Base-by-base conservation (phyloP, 371 early-diverging fungal genomes). In the Mucor plumbeus region DNA sequence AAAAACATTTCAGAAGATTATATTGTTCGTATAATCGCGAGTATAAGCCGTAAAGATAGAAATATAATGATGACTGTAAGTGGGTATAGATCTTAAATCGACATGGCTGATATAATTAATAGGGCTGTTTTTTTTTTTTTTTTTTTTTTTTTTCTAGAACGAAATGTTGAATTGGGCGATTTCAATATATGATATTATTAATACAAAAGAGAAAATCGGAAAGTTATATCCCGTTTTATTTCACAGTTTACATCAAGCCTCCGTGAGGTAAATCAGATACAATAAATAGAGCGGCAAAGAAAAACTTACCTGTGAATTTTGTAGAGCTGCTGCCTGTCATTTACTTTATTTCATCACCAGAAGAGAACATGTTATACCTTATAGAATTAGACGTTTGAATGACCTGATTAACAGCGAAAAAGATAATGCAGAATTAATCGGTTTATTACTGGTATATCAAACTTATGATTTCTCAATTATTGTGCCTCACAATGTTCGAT, bases 291-390 rank as follows among this genome's bases (percentile, higher is more conserved):
- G 19, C 15, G 0, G 3, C 17, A 47, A 47, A 47, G 11, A 11
- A 9, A 7, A 11, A 38, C 38, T 38, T 11, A 21, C 19, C 48
- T n/a, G n/a, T 48, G 21, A n/a, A 19, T 10, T 8, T 5, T n/a
- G 19, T 48, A 84, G 87, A 58, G 63, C 76, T 1, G 41, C 68
- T 6, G n/a, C 82, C 2, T 87, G 88, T 61, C 88, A 87, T 62
- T 64, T 87, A 5, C 75, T 87, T 0, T 87, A 85, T 59, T 81
- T 69, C 44, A 59, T 87, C 73, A 87, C 88, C 5, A 68, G 70
- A 53, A 67, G 77, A 10, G 77, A 75, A 4, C 81, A 86, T 63
- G 84, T 87, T 0, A 83, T 74, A 57, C 72, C 74, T 4, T 82
- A 81, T 61, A 73, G 88, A 66, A 69, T 82, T n/a, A 65, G 74